Percentiles rank a stretch among this genome's conserved stretches.
These are phyloP conservation scores for Friedmanniomyces endolithicus DNA, from an alignment of 495 filamentous ascomycete species.

Conservation along the genomic window DNA sequence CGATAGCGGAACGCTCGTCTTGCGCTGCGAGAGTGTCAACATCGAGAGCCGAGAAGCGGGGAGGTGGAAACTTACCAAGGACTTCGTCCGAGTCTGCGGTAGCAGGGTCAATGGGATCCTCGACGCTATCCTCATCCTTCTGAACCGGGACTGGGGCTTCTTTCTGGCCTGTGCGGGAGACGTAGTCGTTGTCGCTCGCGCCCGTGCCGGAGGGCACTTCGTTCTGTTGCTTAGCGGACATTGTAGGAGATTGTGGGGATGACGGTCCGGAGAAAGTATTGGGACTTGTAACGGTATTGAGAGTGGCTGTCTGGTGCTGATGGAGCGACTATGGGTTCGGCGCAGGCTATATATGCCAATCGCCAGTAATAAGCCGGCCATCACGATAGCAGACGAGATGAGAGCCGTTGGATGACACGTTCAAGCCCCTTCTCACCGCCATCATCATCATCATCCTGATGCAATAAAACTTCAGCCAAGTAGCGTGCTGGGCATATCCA, in stretches of 20 bases:
- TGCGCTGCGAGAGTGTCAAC: slow-evolving; percentile 26
- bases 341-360: too few species aligned
- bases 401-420: neutral
- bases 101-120: slow-evolving; percentile 36
- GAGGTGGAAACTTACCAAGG: slow-evolving; percentile 33
- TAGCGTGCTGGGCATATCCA: too few species aligned
- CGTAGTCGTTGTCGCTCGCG: slow-evolving; percentile 32
- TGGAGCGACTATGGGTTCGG: too few species aligned
- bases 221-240: neutral
- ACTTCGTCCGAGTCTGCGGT: slow-evolving; percentile 40
- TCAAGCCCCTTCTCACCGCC: neutral
- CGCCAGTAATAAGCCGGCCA: too few species aligned
- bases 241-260: neutral
- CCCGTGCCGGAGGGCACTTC: slow-evolving; percentile 13
- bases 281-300: neutral
- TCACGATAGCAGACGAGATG: neutral
- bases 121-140: slow-evolving; percentile 37
- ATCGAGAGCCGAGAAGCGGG: neutral
- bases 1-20: slow-evolving; percentile 44
- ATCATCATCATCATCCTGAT: neutral
- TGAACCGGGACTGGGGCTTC: slow-evolving; percentile 41
- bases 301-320: too few species aligned
- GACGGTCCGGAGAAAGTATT: neutral
- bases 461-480: neutral
- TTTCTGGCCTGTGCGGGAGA: slow-evolving; percentile 31